A percentile compares a stretch with the other conserved stretches of the same genome.
Conservation (phyloP, 192 early-diverging fungal species). For the Entophlyctis helioformis region DNA sequence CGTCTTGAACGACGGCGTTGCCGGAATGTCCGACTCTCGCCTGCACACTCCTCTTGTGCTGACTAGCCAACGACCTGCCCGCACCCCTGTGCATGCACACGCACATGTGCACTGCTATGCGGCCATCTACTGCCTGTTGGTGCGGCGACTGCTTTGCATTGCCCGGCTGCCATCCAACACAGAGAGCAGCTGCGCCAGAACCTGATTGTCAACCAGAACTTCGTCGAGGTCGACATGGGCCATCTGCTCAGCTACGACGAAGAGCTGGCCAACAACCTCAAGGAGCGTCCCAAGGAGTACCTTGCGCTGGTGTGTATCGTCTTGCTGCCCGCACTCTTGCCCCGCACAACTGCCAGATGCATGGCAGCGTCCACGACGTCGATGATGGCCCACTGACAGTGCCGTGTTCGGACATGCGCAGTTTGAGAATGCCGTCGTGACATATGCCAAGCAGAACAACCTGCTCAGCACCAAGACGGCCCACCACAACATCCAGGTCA, state of each 20-base stretch:
- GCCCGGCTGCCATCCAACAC: background rate
- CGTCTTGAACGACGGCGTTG: background rate
- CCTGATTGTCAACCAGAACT: conserved; percentile 57
- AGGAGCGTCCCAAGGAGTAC: conserved; percentile 64
- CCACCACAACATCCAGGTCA: too few relatives aligned
- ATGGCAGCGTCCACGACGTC: background rate
- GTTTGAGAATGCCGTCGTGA: conserved; percentile 83
- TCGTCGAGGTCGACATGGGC: conserved; percentile 79
- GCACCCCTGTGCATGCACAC: too few relatives aligned
- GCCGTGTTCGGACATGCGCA: too few relatives aligned
- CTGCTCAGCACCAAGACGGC: too few relatives aligned
- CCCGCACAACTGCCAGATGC: too few relatives aligned
- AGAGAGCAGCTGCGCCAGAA: conserved; percentile 89
- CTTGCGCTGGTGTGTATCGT: conserved; percentile 66
- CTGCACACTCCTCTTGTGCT: background rate
- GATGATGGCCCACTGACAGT: background rate
- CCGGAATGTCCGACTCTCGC: conserved; percentile 10
- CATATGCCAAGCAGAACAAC: conserved; percentile 59
- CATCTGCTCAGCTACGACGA: conserved; percentile 77
- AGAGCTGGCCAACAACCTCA: conserved; percentile 67
- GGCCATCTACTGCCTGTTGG: too few relatives aligned
- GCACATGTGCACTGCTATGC: too few relatives aligned
- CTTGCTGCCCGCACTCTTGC: too few relatives aligned
- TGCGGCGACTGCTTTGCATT: too few relatives aligned
- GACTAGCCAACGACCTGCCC: too few relatives aligned